Base-by-base conservation (phyloP, 169 alveolate species). In the Theileria orientalis region DNA sequence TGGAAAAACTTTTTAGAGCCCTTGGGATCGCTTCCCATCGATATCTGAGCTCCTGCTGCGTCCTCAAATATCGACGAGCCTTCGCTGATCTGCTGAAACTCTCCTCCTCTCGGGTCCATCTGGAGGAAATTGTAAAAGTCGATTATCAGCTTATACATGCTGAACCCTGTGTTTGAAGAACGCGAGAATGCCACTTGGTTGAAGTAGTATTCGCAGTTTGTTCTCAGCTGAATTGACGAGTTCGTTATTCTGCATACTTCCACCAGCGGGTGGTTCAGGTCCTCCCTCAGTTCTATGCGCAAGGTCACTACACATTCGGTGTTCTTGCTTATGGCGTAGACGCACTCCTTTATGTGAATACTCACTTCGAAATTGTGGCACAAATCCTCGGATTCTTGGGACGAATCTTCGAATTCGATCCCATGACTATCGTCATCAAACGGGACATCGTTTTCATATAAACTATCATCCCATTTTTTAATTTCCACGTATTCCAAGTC, bases 81-180 rank as follows among this genome's bases (percentile, higher is more conserved):
- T 35, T 59, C 49, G 19, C 40, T 59, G 19, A 40, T 33, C 8
- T 32, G 49, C 21, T 59, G 47, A 40, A 59, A 27, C n/a, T 59
- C 69, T 11, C 37, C 69, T 19, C 25, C 21, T 19, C 25, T 40
- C 46, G 69, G 21, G 30, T 59, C 49, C 37, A 54, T 32, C 68
- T 69, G 74, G 2, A 78, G 63, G 71, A 59, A 78, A 8, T 60
- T 29, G 64, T 78, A 51, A 56, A 78, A 60, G 21, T 74, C 83
- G 6, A 41, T 23, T 19, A 60, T 56, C 23, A 59, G 32, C 57
- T n/a, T 23, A 32, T 61, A 70, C 7, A 69, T 14, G 8, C 67
- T 47, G 3, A 42, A 42, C 19, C 68, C 63, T 8, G 66, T 33
- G 16, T 23, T 32, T 21, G 37, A 16, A 3, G 66, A 35, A 14